Evolutionary conservation across 2,329 filamentous ascomycete species (phyloP), one percentile per base, ranked within the genome.

Genomic region (Macrophomina phaseolina): DNA sequence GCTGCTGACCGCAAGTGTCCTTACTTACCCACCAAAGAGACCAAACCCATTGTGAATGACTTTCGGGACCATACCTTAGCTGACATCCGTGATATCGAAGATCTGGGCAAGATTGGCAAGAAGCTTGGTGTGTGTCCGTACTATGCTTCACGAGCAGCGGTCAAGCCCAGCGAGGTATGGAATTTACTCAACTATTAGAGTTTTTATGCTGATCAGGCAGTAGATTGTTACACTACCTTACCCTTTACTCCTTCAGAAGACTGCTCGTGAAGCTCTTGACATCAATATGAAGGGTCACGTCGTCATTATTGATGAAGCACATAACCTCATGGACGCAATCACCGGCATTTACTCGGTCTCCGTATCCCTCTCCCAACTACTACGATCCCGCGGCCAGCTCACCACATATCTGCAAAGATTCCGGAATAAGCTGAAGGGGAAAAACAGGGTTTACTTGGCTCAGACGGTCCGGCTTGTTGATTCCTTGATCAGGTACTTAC

Each of bases 281-380:
- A 89, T 99, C 51, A 94, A 91, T 30, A 80, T 99, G 8, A 93
- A 96, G 72, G 89, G 89, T 5, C 95, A 97, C 73, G 84, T 99
- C 0, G 89, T 99, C n/a, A 91, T 99, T 32, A 92, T 99, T 56
- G 95, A 99, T 71, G 95, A 99, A 81, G 95, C 95, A 0, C 95
- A 99, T 76, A 99, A 99, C 74, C 87, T 99, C 63, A 97, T 97
- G 90, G 94, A 97, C 76, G 93, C 94, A 0, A 92, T 99, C 53
- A 87, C 92, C 16, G 90, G 89, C 53, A 95, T 97, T 40, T 89
- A 97, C 76, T 94, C 94, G 0, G 88, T 92, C 0, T 88, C 91
- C 42, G 85, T 98, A 23, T 87, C 87, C 2, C 81, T 97, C 4
- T 81, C 82, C 32, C 93, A 97, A 69, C 81, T 98, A 18, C 87